phyloP scores from a whole-genome alignment of 306 rosid species.

The Acacia melanoxylon region DNA sequence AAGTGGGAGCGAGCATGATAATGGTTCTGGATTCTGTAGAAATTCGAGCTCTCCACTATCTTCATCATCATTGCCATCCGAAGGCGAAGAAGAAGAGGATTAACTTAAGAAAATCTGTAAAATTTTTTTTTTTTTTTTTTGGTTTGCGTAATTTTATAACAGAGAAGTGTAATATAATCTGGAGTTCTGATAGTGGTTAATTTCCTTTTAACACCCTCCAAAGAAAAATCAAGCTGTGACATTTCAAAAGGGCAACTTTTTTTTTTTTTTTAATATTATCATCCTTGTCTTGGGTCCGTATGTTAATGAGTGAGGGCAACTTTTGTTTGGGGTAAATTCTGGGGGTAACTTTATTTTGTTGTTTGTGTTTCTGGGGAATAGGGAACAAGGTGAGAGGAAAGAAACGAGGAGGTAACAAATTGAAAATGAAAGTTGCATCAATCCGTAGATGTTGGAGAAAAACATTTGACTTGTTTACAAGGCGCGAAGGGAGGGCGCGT shows the following conservation, averaged over 20 bases:
- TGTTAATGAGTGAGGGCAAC: no score
- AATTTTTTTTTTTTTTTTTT: background rate
- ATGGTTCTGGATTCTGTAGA: constrained; percentile 48
- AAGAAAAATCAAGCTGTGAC: constrained; percentile 9
- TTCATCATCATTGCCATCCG: constrained; percentile 32
- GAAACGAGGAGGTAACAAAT: background rate
- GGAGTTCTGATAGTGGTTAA: constrained; percentile 3
- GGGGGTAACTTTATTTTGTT: background rate
- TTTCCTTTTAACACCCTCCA: background rate
- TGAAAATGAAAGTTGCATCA: constrained; percentile 17
- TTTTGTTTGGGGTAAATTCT: background rate
- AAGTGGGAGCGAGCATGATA: constrained; percentile 20
- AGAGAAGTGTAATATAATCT: constrained; percentile 34
- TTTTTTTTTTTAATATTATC: no score
- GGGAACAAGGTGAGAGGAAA: background rate
- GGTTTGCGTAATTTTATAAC: background rate
- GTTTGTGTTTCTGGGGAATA: background rate
- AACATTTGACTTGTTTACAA: background rate
- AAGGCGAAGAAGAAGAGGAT: constrained; percentile 30
- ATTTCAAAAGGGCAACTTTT: background rate
- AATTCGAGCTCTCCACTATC: constrained; percentile 15
- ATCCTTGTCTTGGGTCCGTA: no score
- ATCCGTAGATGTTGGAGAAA: background rate
- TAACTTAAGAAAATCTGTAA: constrained; percentile 36
- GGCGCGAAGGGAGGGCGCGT: background rate